Percentiles rank a stretch among this genome's conserved stretches.
Conservation (phyloP, 179 eudicot genomes). For the Vitellaria paradoxa region DNA sequence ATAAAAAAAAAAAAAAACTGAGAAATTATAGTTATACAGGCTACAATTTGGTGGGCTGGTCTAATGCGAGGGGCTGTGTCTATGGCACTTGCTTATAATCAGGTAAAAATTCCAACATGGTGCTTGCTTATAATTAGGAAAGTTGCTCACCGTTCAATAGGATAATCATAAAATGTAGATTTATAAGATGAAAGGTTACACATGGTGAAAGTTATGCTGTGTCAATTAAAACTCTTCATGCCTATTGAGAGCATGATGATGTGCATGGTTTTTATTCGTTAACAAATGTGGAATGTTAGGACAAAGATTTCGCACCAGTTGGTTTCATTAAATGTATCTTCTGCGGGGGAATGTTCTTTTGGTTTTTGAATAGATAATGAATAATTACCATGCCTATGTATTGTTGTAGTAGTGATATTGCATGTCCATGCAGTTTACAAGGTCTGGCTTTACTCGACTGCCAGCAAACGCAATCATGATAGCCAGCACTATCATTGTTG, state of each 20-base stretch:
- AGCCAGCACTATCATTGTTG: slow-evolving; percentile 63
- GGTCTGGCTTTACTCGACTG: slow-evolving; percentile 60
- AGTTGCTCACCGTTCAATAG: background rate
- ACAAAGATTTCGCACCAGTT: slow-evolving; percentile 2
- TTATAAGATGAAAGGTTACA: background rate
- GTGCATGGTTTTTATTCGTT: background rate
- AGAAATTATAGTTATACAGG: slow-evolving; percentile 28
- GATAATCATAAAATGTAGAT: no score
- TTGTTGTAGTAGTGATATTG: background rate
- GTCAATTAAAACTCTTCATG: background rate
- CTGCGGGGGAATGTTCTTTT: background rate
- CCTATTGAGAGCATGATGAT: background rate
- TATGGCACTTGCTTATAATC: slow-evolving; percentile 92
- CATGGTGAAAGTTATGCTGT: background rate
- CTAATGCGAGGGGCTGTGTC: slow-evolving; percentile 98
- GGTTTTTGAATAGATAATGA: background rate
- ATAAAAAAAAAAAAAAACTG: background rate
- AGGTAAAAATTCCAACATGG: background rate
- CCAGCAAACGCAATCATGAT: slow-evolving; percentile 68
- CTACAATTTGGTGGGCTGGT: slow-evolving; percentile 98
- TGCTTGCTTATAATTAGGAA: background rate
- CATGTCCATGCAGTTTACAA: slow-evolving; percentile 47
- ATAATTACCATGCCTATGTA: background rate
- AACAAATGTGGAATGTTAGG: background rate
- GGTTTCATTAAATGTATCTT: background rate